Evolutionary conservation across 148 eudicot species (phyloP).

Genomic region (Cornus florida): DNA sequence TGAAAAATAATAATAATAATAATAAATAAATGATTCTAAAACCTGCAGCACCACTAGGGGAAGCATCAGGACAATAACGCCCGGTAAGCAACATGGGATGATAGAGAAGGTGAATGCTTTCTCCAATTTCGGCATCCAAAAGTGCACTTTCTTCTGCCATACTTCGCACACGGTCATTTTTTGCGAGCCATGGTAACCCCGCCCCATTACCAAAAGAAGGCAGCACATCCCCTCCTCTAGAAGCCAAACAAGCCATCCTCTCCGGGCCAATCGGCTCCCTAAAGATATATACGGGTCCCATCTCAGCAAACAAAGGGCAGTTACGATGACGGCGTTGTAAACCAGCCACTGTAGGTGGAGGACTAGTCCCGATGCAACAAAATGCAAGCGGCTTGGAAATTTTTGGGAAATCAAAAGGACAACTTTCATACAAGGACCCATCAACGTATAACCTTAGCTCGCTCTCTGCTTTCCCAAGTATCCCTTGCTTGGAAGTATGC

Average conservation of each 20-base stretch:
- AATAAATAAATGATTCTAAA: neutral
- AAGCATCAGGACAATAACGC: constrained; percentile 98
- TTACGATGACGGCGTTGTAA: constrained; percentile 97
- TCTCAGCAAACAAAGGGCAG: constrained; percentile 98
- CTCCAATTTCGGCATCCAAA: constrained; percentile 86
- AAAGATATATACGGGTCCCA: constrained; percentile 96
- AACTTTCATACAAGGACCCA: constrained; percentile 88
- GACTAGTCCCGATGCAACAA: constrained; percentile 97
- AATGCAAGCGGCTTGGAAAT: constrained; percentile 96
- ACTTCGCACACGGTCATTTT: constrained; percentile 61
- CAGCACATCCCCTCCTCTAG: constrained; percentile 93
- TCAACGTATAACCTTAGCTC: constrained; percentile 91
- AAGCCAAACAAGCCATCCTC: constrained; percentile 86
- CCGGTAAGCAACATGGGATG: constrained; percentile 93
- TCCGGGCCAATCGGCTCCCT: constrained; percentile 92
- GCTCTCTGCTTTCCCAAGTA: constrained; percentile 94
- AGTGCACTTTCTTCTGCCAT: constrained; percentile 79
- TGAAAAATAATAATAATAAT: neutral
- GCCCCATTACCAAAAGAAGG: constrained; percentile 92
- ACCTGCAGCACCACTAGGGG: constrained; percentile 98
- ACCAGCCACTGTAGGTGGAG: constrained; percentile 98
- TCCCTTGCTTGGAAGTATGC: constrained; percentile 85
- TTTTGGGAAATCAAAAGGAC: constrained; percentile 87
- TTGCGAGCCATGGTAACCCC: constrained; percentile 89
- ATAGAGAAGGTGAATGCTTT: constrained; percentile 84